Evolutionary conservation across 2,329 filamentous ascomycete species (phyloP), one percentile per base, ranked within the genome.

Genomic region (Bertia moriformis): DNA sequence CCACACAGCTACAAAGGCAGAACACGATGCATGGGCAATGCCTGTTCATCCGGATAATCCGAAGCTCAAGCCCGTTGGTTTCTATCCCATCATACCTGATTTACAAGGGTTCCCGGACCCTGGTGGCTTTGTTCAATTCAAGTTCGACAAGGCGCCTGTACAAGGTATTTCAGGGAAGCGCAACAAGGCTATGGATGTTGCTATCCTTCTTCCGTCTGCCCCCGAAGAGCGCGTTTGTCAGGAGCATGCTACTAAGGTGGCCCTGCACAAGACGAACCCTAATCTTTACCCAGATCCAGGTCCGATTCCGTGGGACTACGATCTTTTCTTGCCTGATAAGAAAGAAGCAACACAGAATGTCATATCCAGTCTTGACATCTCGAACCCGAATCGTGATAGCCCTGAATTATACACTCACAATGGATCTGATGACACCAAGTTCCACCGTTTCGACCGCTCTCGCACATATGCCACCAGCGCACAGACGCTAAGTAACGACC

Each of bases 41-140:
- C 74, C 75, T 10, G 65, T 67, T 43, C 71, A 80, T 50, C 74
- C 74, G 4, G 62, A 63, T 24, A 75, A 76, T 40, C 60, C 67
- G 7, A 63, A 65, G 41, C 53, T 78, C 38, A 68, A 69, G 40
- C 62, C 76, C 3, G 57, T 78, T 20, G 73, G 73, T 33, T 66
- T 65, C 41, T 79, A 73, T 48, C 72, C 74, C 14, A 49, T 79
- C 10, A 56, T 78, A 4, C 74, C 75, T 4, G 74, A 80, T 47
- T 62, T 75, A 27, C 67, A 73, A 22, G 71, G 72, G 10, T 63
- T 72, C 40, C 69, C 73, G 3, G 68, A 75, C 44, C 65, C 66
- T 4, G 71, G 71, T 46, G 65, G 63, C 27, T 78, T 69, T 54
- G 65, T 75, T 47, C 60, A 76, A 40, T 63, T 72, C 54, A 78